Percentiles rank a stretch among this genome's conserved stretches.
Conservation (phyloP, 176 grass and related monocot genomes). For the Rhynchospora pubera region DNA sequence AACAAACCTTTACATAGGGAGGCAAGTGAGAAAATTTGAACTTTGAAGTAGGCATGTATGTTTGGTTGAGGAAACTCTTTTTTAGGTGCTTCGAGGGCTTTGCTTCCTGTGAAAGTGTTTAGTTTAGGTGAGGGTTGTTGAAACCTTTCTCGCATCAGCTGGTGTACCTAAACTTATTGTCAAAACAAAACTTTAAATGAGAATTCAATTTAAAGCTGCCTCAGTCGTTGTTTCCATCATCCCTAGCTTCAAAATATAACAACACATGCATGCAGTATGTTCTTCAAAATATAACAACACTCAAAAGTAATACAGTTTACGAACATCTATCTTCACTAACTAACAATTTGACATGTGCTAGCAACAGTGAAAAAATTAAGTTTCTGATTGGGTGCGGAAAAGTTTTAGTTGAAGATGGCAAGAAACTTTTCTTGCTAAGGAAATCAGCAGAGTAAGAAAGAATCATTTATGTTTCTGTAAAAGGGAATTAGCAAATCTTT, state of each 20-base stretch:
- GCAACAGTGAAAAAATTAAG: background rate
- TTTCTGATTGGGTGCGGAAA: background rate
- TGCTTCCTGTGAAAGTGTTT: constrained; percentile 34
- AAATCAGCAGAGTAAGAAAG: background rate
- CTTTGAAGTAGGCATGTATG: constrained; percentile 1
- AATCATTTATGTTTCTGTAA: background rate
- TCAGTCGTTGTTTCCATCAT: background rate
- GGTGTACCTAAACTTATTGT: constrained; percentile 41
- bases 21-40: constrained; percentile 2
- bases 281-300: background rate
- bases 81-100: constrained; percentile 9
- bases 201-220: background rate
- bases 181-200: background rate
- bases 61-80: background rate
- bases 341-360: no score
- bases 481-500: background rate
- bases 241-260: no score
- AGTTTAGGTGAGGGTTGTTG: constrained; percentile 66
- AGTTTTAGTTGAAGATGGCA: background rate
- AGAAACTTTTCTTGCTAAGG: background rate
- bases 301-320: no score
- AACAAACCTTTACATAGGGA: background rate
- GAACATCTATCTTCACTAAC: no score
- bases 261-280: background rate
- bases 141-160: constrained; percentile 21